Evolutionary conservation across 108 stramenopile species (phyloP), one percentile per base, ranked within the genome.

Genomic region (Nannochloropsis salina): DNA sequence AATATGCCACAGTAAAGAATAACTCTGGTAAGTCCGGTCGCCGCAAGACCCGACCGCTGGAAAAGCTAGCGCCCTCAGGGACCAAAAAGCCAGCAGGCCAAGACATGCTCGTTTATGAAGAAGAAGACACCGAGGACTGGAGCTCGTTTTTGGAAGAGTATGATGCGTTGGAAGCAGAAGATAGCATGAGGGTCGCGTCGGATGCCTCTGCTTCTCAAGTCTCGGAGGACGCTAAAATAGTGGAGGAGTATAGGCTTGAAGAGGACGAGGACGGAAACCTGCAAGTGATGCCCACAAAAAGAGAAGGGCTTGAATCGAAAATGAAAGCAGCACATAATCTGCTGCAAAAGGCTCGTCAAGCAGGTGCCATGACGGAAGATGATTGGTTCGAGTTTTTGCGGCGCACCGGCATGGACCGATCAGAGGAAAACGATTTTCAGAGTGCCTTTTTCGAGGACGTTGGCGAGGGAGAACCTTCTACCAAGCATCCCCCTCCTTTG

Each of bases 311-410:
- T 10, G 1, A 51, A 51, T 12, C 3, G 61, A 15, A 74, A 2
- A 15, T n/a, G 2, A 74, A 74, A 6, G 1, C 61, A 15, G 61
- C n/a, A 8, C 15, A 74, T 2, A n/a, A 15, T n/a, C n/a, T 74
- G 61, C n/a, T 74, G 61, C 61, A n/a, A n/a, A n/a, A 74, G n/a
- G 8, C 61, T n/a, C 61, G 61, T 74, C 4, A 74, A n/a, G n/a
- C 15, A 4, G 61, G 61, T 3, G 61, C 61, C n/a, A 74, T 74
- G 61, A 74, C 61, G 61, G 61, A 74, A n/a, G 61, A 74, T n/a
- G 61, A 74, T 74, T 74, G 61, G 61, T 74, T 74, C 61, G 61
- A 74, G 61, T 74, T 74, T n/a, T 74, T 74, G 61, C 61, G 61
- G 20, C 61, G 61, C 20, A n/a, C 61, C 20, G 61, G 61, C 20